Percentiles rank a stretch among this genome's conserved stretches.
Evolutionary conservation across 345 rosid genomes (phyloP).

Genomic region (Linum tenue): DNA sequence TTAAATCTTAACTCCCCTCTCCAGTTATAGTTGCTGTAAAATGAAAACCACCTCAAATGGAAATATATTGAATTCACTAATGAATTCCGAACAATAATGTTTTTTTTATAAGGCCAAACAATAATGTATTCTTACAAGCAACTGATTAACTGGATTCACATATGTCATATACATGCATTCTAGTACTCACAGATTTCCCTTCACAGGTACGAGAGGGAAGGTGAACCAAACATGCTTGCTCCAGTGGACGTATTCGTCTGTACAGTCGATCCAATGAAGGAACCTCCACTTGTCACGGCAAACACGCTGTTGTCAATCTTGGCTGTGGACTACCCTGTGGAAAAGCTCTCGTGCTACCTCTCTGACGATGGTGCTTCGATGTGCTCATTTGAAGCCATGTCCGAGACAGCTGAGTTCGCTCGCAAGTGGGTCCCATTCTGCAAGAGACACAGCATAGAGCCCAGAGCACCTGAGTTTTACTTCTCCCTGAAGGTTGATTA

Average conservation of each 20-base stretch:
- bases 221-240: slow-evolving; percentile 77
- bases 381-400: slow-evolving; percentile 80
- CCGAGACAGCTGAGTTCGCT: slow-evolving; percentile 50
- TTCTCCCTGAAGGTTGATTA: slow-evolving; percentile 62
- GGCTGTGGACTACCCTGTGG: slow-evolving; percentile 93
- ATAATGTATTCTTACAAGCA: too few relatives aligned
- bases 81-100: too few relatives aligned
- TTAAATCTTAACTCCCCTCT: too few relatives aligned
- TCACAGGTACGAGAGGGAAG: slow-evolving; percentile 74
- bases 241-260: slow-evolving; percentile 88
- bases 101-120: too few relatives aligned
- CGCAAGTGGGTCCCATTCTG: slow-evolving; percentile 30
- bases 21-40: too few relatives aligned
- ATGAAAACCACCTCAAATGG: not conserved
- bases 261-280: slow-evolving; percentile 98
- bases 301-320: slow-evolving; percentile 83
- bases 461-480: slow-evolving; percentile 31
- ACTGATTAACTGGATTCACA: too few relatives aligned
- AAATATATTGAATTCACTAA: too few relatives aligned
- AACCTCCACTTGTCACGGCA: slow-evolving; percentile 91
- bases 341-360: slow-evolving; percentile 86
- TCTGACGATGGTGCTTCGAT: slow-evolving; percentile 97
- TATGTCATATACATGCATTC: too few relatives aligned
- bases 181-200: not conserved
- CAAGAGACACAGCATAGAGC: slow-evolving; percentile 27